Evolutionary conservation across 306 rosid genomes (phyloP).

Genomic region (Senna tora): DNA sequence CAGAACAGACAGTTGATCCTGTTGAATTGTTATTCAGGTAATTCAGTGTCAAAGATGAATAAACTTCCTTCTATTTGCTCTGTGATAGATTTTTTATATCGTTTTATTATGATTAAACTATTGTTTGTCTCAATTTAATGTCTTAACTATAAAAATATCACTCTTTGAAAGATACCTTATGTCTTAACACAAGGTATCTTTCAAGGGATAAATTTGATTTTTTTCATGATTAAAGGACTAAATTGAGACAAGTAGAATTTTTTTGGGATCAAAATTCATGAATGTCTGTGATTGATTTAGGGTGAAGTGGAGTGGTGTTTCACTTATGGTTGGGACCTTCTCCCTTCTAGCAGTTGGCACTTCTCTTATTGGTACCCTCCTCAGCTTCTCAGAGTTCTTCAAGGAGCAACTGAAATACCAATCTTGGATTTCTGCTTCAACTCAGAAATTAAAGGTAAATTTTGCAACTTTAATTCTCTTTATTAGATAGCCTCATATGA

Average conservation of each 20-base stretch:
- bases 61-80: background rate
- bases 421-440: constrained; percentile 38
- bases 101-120: no score
- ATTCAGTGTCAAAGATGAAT: background rate
- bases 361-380: constrained; percentile 68
- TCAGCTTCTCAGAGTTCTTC: constrained; percentile 71
- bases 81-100: no score
- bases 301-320: constrained; percentile 60
- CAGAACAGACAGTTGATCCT: constrained; percentile 61
- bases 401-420: constrained; percentile 64
- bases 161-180: no score
- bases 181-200: no score
- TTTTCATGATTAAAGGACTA: no score
- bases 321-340: constrained; percentile 75
- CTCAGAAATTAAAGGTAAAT: constrained; percentile 36
- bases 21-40: constrained; percentile 70
- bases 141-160: no score
- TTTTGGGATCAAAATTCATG: background rate
- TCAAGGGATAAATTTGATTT: no score
- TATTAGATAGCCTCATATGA: background rate
- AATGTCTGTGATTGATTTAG: constrained; percentile 36
- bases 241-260: no score
- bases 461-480: background rate
- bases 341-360: constrained; percentile 75
- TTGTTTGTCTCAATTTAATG: no score